These are phyloP conservation scores for Coelastrella sp. DNA, from an alignment of 139 green algal species.

Conservation along the genomic window DNA sequence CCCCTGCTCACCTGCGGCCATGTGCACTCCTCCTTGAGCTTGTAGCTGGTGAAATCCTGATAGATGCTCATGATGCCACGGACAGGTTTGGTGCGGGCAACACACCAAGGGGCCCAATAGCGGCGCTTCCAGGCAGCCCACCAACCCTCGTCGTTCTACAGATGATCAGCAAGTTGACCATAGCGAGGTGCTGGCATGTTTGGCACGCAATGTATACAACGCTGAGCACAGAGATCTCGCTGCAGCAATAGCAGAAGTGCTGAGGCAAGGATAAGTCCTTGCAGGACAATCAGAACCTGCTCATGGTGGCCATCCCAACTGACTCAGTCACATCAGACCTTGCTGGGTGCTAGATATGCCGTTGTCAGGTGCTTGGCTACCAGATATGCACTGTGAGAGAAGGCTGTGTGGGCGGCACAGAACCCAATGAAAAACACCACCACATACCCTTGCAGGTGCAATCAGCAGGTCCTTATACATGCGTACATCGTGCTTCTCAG, in stretches of 20 bases:
- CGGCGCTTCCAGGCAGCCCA: background rate
- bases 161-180: background rate
- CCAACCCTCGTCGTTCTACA: conserved; percentile 31
- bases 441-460: background rate
- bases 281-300: no score
- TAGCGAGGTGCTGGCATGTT: no score
- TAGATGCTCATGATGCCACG: conserved; percentile 13
- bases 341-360: no score
- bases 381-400: no score
- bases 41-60: conserved; percentile 47
- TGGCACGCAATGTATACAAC: background rate
- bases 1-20: background rate
- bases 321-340: no score
- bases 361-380: no score
- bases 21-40: conserved; percentile 33
- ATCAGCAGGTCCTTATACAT: conserved; percentile 36
- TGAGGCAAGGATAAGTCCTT: background rate
- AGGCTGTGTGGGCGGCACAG: no score
- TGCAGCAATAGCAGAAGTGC: background rate
- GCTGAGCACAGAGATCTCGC: background rate
- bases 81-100: conserved; percentile 40
- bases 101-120: conserved; percentile 45
- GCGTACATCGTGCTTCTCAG: conserved; percentile 5
- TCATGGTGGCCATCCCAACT: no score
- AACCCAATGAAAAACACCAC: background rate